Evolutionary conservation across 148 eudicot genomes (phyloP), one percentile per base, ranked within the genome.

Genomic region (Dysphania ambrosioides): DNA sequence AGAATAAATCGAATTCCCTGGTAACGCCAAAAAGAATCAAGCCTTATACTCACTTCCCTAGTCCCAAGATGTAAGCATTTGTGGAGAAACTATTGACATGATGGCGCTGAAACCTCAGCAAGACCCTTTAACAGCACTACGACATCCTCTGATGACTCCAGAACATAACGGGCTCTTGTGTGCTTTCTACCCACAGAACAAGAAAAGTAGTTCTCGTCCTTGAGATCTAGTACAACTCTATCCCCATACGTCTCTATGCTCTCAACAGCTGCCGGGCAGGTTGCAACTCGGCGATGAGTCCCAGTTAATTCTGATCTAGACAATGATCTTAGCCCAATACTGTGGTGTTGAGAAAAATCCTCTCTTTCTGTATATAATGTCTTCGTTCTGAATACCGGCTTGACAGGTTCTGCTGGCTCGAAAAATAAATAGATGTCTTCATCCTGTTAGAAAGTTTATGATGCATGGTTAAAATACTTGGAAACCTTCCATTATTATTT

Each of bases 371-470:
- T 12, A 42, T 9, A 11, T 42, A 15, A 11, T 42, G 47, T 15
- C 47, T 42, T 42, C 9, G 47, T 9, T 42, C 13, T 42, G 9
- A 15, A 42, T 26, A 29, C 3, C 0, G 32, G 32, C 32, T 59
- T 26, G 11, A 59, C 9, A 9, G 88, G 85, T 35, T 76, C 68
- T 79, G 86, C 88, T 68, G 97, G 93, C 81, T 89, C 93, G 26
- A 91, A 91, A 73, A 87, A 91, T 10, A 84, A 77, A 31, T 88
- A 91, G 11, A 91, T 71, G 74, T 89, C 93, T 78, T 91, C 93
- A 23, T 91, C 97, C 97, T 91, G 74, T 70, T 64, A 42, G 29
- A 44, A 35, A 76, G 16, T 27, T 38, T 8, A 57, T 42, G 2
- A 42, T 1, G 2, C n/a, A 42, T 42, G 13, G 12, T 42, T 42